phyloP scores from a whole-genome alignment of 768 basidiomycete species.

The Leucocoprinus sp. region DNA sequence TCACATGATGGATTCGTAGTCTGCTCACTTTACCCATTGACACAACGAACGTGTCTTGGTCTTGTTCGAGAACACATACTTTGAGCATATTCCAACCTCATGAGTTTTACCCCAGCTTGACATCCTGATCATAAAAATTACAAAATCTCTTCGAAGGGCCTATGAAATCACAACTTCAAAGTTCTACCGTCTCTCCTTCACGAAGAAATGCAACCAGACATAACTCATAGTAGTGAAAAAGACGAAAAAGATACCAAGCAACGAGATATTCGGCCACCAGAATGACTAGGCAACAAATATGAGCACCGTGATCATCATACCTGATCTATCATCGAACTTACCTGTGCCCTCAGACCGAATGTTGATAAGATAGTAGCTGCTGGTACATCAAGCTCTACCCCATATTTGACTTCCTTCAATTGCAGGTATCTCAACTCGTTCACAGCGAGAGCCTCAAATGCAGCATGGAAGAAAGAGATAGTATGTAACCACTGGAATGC shows the following conservation, averaged over 20 bases:
- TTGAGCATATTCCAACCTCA: no score
- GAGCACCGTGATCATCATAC: not conserved
- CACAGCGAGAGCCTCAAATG: conserved; percentile 94
- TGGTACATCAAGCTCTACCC: conserved; percentile 93
- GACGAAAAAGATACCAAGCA: conserved; percentile 82
- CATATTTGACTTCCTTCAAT: conserved; percentile 91
- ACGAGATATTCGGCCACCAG: conserved; percentile 95
- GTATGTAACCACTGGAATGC: conserved; percentile 83
- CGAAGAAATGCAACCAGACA: conserved; percentile 76
- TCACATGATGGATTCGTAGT: no score
- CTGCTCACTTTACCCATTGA: no score
- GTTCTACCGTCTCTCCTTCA: conserved; percentile 64
- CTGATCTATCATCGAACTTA: conserved; percentile 17
- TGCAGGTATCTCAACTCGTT: conserved; percentile 94
- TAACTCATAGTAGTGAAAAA: conserved; percentile 72
- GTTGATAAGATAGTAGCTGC: conserved; percentile 92
- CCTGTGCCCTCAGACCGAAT: conserved; percentile 89
- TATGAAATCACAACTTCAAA: no score
- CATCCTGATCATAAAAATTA: not conserved
- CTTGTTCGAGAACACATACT: no score
- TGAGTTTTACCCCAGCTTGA: no score
- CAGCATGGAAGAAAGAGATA: conserved; percentile 96
- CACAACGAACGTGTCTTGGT: no score
- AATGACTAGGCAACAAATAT: conserved; percentile 48
- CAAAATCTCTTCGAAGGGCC: no score